Evolutionary conservation across 768 basidiomycete genomes (phyloP).

Genomic region (Hypholoma fasciculare): DNA sequence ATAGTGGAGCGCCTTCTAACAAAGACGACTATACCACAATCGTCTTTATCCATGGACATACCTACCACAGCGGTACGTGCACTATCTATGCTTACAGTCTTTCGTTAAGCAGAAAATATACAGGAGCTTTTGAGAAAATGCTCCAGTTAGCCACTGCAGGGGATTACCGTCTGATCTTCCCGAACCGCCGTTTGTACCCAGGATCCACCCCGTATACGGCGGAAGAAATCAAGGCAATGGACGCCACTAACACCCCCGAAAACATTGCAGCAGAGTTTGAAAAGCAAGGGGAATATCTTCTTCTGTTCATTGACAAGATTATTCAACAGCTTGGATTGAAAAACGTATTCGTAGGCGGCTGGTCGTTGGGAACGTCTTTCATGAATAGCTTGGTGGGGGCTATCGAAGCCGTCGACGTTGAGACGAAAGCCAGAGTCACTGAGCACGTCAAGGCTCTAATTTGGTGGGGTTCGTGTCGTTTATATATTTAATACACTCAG

Average conservation of each 20-base stretch:
- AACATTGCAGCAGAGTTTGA: constrained; percentile 19
- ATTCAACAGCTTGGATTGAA: constrained; percentile 19
- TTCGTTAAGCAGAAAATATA: background rate
- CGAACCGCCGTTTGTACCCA: constrained; percentile 36
- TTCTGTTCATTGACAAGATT: constrained; percentile 25
- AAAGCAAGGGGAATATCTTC: constrained; percentile 28
- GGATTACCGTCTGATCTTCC: constrained; percentile 24
- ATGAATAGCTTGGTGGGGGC: constrained; percentile 19
- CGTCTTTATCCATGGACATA: constrained; percentile 30
- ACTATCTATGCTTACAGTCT: background rate
- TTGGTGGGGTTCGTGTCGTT: constrained; percentile 4
- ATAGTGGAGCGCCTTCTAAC: constrained; percentile 24
- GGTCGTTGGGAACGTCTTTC: constrained; percentile 30
- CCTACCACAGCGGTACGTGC: constrained; percentile 24
- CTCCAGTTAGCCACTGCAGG: constrained; percentile 13
- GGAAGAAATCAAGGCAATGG: constrained; percentile 20
- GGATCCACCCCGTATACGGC: constrained; percentile 29
- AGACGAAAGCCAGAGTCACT: constrained; percentile 15
- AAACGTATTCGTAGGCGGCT: constrained; percentile 24
- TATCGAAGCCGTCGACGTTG: constrained; percentile 17
- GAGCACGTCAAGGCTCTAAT: constrained; percentile 7
- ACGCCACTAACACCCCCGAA: constrained; percentile 4
- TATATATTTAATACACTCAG: background rate
- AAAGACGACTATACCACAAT: constrained; percentile 22
- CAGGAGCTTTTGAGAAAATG: constrained; percentile 26